These are phyloP conservation scores for Fusarium nematophilum DNA, from an alignment of 2,329 filamentous ascomycete species.

Conservation along the genomic window DNA sequence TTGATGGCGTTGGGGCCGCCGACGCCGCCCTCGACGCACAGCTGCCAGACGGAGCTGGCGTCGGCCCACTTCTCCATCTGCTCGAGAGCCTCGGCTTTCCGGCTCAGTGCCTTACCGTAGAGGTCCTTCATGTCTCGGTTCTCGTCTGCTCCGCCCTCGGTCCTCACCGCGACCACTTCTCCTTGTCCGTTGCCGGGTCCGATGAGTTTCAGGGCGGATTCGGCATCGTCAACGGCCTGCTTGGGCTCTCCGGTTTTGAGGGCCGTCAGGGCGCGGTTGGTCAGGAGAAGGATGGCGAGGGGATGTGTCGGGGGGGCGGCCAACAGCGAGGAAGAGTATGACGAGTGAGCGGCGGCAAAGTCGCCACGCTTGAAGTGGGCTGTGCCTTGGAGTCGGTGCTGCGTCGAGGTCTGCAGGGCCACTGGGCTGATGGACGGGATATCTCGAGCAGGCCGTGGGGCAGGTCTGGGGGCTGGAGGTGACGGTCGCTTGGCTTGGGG, in stretches of 20 bases:
- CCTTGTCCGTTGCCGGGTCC: slow-evolving; percentile 81
- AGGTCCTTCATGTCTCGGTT: slow-evolving; percentile 91
- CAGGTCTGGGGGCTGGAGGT: slow-evolving; percentile 53
- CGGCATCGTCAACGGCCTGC: slow-evolving; percentile 84
- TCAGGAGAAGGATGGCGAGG: slow-evolving; percentile 86
- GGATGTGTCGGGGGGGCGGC: slow-evolving; percentile 83
- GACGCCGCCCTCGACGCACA: slow-evolving; percentile 84
- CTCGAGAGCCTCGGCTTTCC: slow-evolving; percentile 95
- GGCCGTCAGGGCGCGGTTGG: slow-evolving; percentile 89
- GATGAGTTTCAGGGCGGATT: slow-evolving; percentile 82
- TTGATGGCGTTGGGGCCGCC: slow-evolving; percentile 88
- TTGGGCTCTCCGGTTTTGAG: slow-evolving; percentile 94
- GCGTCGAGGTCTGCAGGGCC: slow-evolving; percentile 79
- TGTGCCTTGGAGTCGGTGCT: slow-evolving; percentile 82
- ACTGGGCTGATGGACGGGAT: slow-evolving; percentile 76
- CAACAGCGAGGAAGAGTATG: slow-evolving; percentile 81
- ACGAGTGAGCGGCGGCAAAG: slow-evolving; percentile 84
- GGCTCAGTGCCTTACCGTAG: slow-evolving; percentile 91
- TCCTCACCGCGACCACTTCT: slow-evolving; percentile 79
- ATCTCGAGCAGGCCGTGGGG: slow-evolving; percentile 64
- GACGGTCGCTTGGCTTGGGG: slow-evolving; percentile 48
- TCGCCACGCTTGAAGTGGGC: slow-evolving; percentile 95
- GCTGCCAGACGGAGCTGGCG: slow-evolving; percentile 82
- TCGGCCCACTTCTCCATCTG: slow-evolving; percentile 95
- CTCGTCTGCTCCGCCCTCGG: slow-evolving; percentile 66